phyloP scores from a whole-genome alignment of 2,329 filamentous ascomycete species.

The Colletotrichum sp. region DNA sequence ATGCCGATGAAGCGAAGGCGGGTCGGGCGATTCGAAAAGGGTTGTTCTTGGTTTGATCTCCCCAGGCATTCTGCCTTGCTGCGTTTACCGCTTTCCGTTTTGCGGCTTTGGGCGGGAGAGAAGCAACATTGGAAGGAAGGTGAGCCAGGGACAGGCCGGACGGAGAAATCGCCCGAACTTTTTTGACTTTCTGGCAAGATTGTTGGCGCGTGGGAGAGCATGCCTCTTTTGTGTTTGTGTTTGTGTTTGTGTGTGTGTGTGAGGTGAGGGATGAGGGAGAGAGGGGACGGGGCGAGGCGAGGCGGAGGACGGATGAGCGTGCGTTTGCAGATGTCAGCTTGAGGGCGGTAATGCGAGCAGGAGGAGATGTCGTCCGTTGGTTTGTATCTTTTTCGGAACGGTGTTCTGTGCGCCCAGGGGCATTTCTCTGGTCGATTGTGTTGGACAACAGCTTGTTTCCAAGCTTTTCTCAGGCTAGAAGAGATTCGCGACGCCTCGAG shows the following conservation, averaged over 20 bases:
- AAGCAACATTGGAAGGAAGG: background rate
- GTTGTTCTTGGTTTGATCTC: background rate
- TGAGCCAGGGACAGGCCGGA: background rate
- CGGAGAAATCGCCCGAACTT: background rate
- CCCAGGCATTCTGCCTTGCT: background rate
- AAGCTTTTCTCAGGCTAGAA: slow-evolving; percentile 1
- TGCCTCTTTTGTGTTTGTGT: background rate
- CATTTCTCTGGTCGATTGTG: background rate
- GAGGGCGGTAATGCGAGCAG: background rate
- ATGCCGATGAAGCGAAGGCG: slow-evolving; percentile 10
- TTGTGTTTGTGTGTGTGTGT: background rate
- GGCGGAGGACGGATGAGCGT: background rate
- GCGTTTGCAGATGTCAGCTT: slow-evolving; percentile 13
- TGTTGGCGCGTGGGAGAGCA: background rate
- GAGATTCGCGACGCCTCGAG: background rate
- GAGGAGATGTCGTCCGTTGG: background rate
- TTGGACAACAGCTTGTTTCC: background rate
- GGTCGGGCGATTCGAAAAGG: background rate
- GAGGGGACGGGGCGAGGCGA: background rate
- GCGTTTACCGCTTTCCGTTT: background rate
- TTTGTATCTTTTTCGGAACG: background rate
- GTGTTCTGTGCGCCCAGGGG: background rate
- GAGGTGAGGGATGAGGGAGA: background rate
- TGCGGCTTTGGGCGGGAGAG: background rate
- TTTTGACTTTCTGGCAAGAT: background rate